phyloP scores from a whole-genome alignment of 2,329 filamentous ascomycete species.

The Penicillium sp. region DNA sequence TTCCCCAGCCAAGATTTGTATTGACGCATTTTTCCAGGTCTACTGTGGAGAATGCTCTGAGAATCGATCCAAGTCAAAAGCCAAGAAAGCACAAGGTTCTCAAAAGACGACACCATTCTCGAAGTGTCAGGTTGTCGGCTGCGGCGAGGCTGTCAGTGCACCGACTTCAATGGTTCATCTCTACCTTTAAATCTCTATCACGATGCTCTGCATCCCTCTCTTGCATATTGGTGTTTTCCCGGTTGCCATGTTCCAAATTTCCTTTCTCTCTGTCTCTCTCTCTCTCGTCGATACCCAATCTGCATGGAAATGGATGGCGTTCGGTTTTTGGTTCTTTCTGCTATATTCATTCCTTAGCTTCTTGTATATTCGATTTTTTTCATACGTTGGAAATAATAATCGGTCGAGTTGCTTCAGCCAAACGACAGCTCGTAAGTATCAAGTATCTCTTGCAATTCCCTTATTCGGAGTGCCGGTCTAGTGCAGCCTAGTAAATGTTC shows the following conservation, averaged over 20 bases:
- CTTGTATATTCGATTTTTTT: not conserved
- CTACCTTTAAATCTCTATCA: conserved; percentile 43
- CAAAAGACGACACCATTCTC: conserved; percentile 46
- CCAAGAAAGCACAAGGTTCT: conserved; percentile 33
- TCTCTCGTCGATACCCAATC: conserved; percentile 27
- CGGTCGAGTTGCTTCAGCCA: not conserved
- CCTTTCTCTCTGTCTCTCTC: conserved; percentile 2
- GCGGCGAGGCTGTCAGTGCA: conserved; percentile 44
- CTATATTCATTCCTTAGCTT: conserved; percentile 5
- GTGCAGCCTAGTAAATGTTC: too few species aligned
- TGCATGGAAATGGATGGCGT: conserved; percentile 25
- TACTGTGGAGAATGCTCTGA: conserved; percentile 54
- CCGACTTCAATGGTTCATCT: conserved; percentile 51
- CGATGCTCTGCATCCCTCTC: conserved; percentile 5
- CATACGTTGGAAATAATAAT: not conserved
- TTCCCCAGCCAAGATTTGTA: not conserved
- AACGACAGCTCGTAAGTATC: not conserved
- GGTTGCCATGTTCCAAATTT: conserved; percentile 2
- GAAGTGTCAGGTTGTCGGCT: conserved; percentile 49
- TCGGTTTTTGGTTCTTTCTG: conserved; percentile 15
- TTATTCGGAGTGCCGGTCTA: too few species aligned
- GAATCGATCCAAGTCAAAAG: conserved; percentile 42
- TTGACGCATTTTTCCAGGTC: conserved; percentile 39
- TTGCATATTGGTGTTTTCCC: conserved; percentile 22
- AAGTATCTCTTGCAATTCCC: too few species aligned